Base-by-base conservation (phyloP, 768 basidiomycete genomes). In the Goffeauzyma gilvescens region DNA sequence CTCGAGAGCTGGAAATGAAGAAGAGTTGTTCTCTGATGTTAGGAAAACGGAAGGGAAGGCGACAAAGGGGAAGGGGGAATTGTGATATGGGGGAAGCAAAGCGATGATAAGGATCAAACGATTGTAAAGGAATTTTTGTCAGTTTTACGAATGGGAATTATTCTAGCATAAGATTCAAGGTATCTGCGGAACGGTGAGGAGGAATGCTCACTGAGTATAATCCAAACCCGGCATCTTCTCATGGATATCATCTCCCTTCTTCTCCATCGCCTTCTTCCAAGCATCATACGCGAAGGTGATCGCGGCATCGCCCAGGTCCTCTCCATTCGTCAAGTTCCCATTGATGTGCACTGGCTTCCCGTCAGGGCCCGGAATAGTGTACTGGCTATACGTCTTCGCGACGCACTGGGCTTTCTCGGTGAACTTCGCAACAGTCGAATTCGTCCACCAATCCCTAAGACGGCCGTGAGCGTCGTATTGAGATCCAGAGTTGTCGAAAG, bases 401-500 rank as follows among this genome's bases (percentile, higher is more conserved):
- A 98, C 79, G 59, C 90, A 96, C 42, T 79, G 72, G 53, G 85
- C 80, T 41, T 78, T 77, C 47, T 72, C 70, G 42, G 82, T 68
- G 70, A 89, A 98, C 0, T 78, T 79, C 48, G 75, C 70, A 53
- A 78, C 82, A 3, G 90, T 95, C 22, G 43, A 45, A 21, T 87
- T 81, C 2, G 82, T 79, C 87, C 87, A 95, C 87, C 87, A 95
- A 54, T 86, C 70, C 45, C 80, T 76, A 10, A 87, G 67, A 63
- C 79, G 79, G 39, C 90, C 93, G 30, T 79, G 65, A 59, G 84
- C 79, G 59, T 95, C 87, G 61, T 89, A 98, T 52, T 87, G 68
- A 38, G 82, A 70, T 6, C 87, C 89, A 40, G 81, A 73, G 38
- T 84, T 62, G 50, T 64, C 62, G 38, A 57, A 59, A 2, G 56